These are phyloP conservation scores for Raddia distichophylla DNA, from an alignment of 176 grass and related monocot species.

Conservation along the genomic window DNA sequence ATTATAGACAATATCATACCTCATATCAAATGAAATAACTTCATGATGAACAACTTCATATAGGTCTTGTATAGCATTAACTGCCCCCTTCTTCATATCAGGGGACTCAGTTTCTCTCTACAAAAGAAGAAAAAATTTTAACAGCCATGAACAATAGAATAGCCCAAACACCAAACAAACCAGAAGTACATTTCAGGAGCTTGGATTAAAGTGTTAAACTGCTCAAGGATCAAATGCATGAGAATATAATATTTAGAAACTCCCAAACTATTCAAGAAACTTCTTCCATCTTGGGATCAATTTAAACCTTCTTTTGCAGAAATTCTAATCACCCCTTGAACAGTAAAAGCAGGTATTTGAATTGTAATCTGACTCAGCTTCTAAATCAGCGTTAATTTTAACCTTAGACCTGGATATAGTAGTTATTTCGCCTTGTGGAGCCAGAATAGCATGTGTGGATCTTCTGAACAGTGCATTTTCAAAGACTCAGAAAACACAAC, in stretches of 20 bases:
- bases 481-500: not conserved
- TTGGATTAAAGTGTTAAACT: not conserved
- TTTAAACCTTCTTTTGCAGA: not conserved
- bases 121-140: slow-evolving; percentile 17
- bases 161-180: not conserved
- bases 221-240: not conserved
- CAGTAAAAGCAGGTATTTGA: not conserved
- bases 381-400: not conserved
- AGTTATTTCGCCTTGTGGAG: not conserved
- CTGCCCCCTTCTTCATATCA: slow-evolving; percentile 65
- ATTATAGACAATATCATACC: slow-evolving; percentile 50
- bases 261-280: not conserved
- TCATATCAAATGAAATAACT: slow-evolving; percentile 70
- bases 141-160: slow-evolving; percentile 8
- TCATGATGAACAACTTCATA: slow-evolving; percentile 86
- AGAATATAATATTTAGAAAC: not conserved
- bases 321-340: not conserved
- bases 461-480: not conserved
- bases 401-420: not conserved
- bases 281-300: not conserved
- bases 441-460: not conserved
- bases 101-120: slow-evolving; percentile 63
- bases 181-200: not conserved
- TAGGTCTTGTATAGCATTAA: slow-evolving; percentile 87
- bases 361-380: not conserved